Conservation (phyloP, 805 yeast genomes). For the Pichia insulana region DNA sequence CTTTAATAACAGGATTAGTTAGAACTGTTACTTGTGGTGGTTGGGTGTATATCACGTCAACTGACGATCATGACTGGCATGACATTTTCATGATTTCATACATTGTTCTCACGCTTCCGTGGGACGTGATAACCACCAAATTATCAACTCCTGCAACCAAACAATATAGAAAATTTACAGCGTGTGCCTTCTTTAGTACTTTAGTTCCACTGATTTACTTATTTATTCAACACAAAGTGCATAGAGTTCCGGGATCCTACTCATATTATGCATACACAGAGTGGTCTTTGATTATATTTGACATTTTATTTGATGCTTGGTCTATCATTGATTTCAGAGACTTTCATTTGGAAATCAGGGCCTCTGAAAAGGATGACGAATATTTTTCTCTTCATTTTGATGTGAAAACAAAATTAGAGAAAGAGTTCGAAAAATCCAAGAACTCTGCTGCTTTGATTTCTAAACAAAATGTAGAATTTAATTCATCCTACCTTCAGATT, state of each 20-base stretch:
- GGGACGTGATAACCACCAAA: constrained; percentile 61
- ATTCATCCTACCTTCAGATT: constrained; percentile 29
- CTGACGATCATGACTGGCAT: constrained; percentile 95
- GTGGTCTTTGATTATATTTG: constrained; percentile 82
- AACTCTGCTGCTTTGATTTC: constrained; percentile 13
- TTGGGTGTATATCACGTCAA: constrained; percentile 95
- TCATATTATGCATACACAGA: constrained; percentile 91
- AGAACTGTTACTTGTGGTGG: constrained; percentile 97
- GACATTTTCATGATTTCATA: constrained; percentile 92
- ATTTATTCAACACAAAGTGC: constrained; percentile 89
- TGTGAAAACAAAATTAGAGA: neutral
- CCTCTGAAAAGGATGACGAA: constrained; percentile 17
- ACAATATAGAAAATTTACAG: constrained; percentile 43
- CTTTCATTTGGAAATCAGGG: constrained; percentile 40
- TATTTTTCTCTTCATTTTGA: constrained; percentile 22
- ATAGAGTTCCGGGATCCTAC: constrained; percentile 85
- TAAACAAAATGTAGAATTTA: constrained; percentile 13
- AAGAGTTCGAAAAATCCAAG: neutral
- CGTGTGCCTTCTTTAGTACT: constrained; percentile 56
- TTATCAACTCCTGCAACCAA: constrained; percentile 42
- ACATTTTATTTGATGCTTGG: constrained; percentile 78
- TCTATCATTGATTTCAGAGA: constrained; percentile 60
- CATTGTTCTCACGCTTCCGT: constrained; percentile 82
- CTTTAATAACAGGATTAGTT: constrained; percentile 58
- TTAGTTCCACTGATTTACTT: constrained; percentile 78